Evolutionary conservation across 768 basidiomycete genomes (phyloP).

Genomic region (Tephrocybe sp.): DNA sequence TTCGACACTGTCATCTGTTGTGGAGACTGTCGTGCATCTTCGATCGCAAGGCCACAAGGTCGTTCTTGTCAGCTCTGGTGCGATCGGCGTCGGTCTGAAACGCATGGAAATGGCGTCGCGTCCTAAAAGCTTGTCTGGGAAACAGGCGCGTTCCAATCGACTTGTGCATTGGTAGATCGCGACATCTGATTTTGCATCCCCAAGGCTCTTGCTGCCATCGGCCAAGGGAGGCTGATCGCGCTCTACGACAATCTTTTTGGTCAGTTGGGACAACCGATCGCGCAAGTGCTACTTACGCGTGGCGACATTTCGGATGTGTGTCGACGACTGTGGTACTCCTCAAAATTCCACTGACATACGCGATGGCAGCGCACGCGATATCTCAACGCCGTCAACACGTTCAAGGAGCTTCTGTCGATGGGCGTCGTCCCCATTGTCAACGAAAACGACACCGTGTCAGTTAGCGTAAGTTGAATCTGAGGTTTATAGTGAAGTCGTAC

Average conservation of each 20-base stretch:
- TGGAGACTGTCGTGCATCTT: conserved; percentile 85
- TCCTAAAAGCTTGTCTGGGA: conserved; percentile 85
- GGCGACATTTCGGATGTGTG: conserved; percentile 96
- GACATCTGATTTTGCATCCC: conserved; percentile 2
- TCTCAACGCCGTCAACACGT: conserved; percentile 93
- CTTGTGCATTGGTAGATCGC: not conserved
- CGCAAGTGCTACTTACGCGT: conserved; percentile 90
- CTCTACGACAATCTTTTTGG: conserved; percentile 97
- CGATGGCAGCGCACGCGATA: conserved; percentile 82
- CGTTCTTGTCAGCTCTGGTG: conserved; percentile 93
- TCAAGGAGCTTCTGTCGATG: conserved; percentile 88
- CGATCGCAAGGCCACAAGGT: conserved; percentile 86
- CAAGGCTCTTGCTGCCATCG: conserved; percentile 94
- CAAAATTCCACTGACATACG: conserved; percentile 20
- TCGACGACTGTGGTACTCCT: conserved; percentile 16
- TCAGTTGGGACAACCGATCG: conserved; percentile 92
- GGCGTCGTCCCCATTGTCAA: conserved; percentile 98
- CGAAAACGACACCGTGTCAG: conserved; percentile 98
- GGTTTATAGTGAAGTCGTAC: not conserved
- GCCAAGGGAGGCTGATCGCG: conserved; percentile 94
- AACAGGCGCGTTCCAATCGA: conserved; percentile 63
- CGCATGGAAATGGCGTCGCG: conserved; percentile 81
- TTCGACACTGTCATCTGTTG: conserved; percentile 87
- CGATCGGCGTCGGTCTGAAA: conserved; percentile 94
- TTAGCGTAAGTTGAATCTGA: conserved; percentile 68